These are phyloP conservation scores for Brassica hybrid DNA, from an alignment of 441 rosid genomes.

Conservation along the genomic window DNA sequence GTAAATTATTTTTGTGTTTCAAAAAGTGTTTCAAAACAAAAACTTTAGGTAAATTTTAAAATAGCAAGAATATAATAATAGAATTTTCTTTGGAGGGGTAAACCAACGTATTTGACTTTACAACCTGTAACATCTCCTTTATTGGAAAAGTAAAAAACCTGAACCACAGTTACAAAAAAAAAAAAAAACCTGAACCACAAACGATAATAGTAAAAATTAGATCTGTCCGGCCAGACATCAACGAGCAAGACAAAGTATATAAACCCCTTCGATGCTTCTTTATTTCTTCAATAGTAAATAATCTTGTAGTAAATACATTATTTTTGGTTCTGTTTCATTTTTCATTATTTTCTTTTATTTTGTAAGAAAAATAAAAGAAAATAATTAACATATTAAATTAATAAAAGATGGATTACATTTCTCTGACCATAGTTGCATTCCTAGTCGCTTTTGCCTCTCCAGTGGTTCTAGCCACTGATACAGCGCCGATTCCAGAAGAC, in stretches of 20 bases:
- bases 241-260: slow-evolving; percentile 25
- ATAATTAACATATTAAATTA: neutral
- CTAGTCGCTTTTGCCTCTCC: slow-evolving; percentile 17
- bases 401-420: slow-evolving; percentile 36
- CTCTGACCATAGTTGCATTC: slow-evolving; percentile 17
- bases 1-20: neutral
- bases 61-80: slow-evolving; percentile 13
- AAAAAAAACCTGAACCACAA: slow-evolving; percentile 25
- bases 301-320: neutral
- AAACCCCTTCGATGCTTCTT: slow-evolving; percentile 19
- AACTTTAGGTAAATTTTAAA: neutral
- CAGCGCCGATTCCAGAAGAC: slow-evolving; percentile 33
- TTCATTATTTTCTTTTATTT: slow-evolving; percentile 28
- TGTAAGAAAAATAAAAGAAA: slow-evolving; percentile 24
- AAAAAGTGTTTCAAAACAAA: too few relatives aligned
- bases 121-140: slow-evolving; percentile 10
- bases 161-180: too few relatives aligned
- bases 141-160: neutral
- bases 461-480: slow-evolving; percentile 32
- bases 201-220: slow-evolving; percentile 29
- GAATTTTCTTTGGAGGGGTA: neutral
- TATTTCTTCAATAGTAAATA: slow-evolving; percentile 2
- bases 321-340: neutral
- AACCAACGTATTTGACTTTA: slow-evolving; percentile 21
- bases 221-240: slow-evolving; percentile 14